phyloP scores from a whole-genome alignment of 2,329 filamentous ascomycete species.

The Penicillium psychrosexuale region DNA sequence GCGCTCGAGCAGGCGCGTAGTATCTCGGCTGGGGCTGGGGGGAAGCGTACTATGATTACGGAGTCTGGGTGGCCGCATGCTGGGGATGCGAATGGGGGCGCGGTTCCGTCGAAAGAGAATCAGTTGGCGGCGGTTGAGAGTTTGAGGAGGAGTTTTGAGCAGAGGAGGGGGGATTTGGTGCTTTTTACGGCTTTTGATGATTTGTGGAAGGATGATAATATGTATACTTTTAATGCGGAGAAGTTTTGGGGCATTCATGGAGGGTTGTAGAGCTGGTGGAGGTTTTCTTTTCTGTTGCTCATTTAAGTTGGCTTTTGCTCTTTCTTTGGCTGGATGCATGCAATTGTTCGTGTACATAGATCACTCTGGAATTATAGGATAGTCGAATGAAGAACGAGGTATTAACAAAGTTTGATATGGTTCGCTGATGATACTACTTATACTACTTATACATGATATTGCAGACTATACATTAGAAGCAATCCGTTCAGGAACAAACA shows the following conservation, averaged over 20 bases:
- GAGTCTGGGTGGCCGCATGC: slow-evolving; percentile 81
- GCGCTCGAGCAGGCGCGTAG: slow-evolving; percentile 55
- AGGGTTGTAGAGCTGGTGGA: neutral
- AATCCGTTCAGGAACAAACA: neutral
- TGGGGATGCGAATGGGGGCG: slow-evolving; percentile 62
- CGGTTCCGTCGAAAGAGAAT: slow-evolving; percentile 65
- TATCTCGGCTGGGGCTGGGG: slow-evolving; percentile 48
- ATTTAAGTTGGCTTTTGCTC: neutral
- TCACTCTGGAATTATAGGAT: neutral
- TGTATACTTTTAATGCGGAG: slow-evolving; percentile 66
- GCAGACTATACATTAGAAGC: neutral
- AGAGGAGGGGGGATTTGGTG: slow-evolving; percentile 49
- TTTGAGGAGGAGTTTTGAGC: slow-evolving; percentile 59
- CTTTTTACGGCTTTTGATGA: slow-evolving; percentile 80
- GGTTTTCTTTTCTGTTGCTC: neutral
- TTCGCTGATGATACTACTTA: neutral
- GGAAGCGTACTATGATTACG: slow-evolving; percentile 68
- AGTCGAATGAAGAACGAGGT: neutral
- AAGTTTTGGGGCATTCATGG: slow-evolving; percentile 67
- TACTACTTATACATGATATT: neutral
- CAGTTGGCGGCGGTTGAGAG: slow-evolving; percentile 65
- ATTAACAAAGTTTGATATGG: neutral
- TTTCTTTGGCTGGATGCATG: neutral
- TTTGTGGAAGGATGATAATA: slow-evolving; percentile 67
- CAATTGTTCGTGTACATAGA: neutral